Evolutionary conservation across 2,329 filamentous ascomycete genomes (phyloP).

Genomic region (Trichoderma koningii): DNA sequence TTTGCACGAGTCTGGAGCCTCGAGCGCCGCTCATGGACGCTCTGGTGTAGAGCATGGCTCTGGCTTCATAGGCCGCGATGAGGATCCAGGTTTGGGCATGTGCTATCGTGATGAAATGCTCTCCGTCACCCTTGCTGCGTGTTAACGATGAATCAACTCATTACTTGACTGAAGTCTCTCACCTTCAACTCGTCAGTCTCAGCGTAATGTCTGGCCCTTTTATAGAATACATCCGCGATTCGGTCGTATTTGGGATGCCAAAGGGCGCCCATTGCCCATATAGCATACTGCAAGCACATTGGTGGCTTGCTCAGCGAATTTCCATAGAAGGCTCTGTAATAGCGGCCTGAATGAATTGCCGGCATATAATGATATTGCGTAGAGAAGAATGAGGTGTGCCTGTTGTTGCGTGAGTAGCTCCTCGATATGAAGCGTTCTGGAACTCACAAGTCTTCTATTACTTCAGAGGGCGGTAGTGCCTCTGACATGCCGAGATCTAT

Average conservation of each 20-base stretch:
- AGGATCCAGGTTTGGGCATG: conserved; percentile 82
- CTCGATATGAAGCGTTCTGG: background rate
- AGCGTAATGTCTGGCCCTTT: conserved; percentile 76
- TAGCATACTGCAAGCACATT: conserved; percentile 79
- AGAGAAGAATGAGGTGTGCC: conserved; percentile 73
- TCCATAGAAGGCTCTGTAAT: conserved; percentile 71
- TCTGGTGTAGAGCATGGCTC: conserved; percentile 79
- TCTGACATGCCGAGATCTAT: conserved; percentile 82
- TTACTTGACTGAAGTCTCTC: conserved; percentile 24
- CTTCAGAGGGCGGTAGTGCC: conserved; percentile 72
- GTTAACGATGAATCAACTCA: background rate
- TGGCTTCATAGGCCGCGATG: conserved; percentile 78
- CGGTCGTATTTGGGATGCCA: conserved; percentile 70
- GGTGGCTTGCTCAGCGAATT: conserved; percentile 76
- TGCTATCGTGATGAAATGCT: conserved; percentile 74
- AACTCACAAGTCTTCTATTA: conserved; percentile 79
- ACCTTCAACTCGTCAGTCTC: conserved; percentile 82
- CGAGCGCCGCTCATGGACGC: conserved; percentile 83
- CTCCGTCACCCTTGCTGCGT: conserved; percentile 63
- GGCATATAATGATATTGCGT: conserved; percentile 72
- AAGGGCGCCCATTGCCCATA: conserved; percentile 78
- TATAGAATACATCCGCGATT: conserved; percentile 78
- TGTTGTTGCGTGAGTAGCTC: conserved; percentile 37
- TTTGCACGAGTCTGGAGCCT: conserved; percentile 69
- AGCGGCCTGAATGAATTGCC: conserved; percentile 76